Base-by-base conservation (phyloP, 2,329 filamentous ascomycete species). In the Aureobasidium sp. region DNA sequence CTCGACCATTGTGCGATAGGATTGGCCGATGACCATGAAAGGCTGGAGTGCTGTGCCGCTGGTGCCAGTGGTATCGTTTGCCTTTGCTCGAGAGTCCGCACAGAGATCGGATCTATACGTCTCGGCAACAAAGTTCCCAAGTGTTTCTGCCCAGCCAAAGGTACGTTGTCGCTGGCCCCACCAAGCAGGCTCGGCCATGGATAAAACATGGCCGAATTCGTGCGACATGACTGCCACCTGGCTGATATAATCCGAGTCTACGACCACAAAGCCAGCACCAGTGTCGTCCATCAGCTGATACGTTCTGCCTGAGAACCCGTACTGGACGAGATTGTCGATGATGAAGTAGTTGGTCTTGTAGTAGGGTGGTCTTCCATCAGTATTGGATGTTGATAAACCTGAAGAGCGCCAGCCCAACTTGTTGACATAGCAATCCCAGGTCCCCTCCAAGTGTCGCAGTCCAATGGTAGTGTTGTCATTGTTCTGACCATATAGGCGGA, bases 111-210 rank as follows among this genome's bases (percentile, higher is more conserved):
- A 79, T 61, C 76, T 72, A 68, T 78, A 81, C 0, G 76, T 78
- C 62, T 82, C 79, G 4, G 78, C 78, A 5, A 81, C 72, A 70
- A 76, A 82, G 64, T 82, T 79, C 41, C 79, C 79, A 0, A 81
- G 70, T 1, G 79, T 77, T 69, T 82, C 80, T 78, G 78, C 81
- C 79, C 79, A 82, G 3, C 78, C 77, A 0, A 78, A 78, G 0
- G 79, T 81, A 25, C 22, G 2, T 73, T 71, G 1, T 65, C 22
- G 68, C 63, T 81, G 79, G 58, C 79, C 69, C 3, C 81, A 66
- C 68, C 67, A 70, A n/a, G 65, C 68, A 49, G 66, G 64, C 64
- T 70, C 67, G 17, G 76, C 73, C 62, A 80, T 81, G 20, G 78
- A 78, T 64, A 82, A 68, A 0, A 72, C 79, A 64, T 82, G 80